phyloP scores from a whole-genome alignment of 2,329 filamentous ascomycete genomes.

The Verruconis gallopava region DNA sequence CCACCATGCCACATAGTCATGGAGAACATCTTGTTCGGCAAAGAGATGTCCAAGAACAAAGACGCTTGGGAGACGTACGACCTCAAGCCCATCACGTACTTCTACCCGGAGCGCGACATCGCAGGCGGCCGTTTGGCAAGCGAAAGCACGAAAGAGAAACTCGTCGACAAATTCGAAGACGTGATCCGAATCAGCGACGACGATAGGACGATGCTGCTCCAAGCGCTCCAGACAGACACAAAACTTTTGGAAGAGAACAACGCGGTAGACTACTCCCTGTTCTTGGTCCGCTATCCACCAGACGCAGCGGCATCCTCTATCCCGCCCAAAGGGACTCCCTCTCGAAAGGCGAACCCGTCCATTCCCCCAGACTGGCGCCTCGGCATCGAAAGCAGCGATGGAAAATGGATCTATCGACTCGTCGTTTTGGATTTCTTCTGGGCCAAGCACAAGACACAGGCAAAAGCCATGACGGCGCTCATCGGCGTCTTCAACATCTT shows the following conservation, averaged over 20 bases:
- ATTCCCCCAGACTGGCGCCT: constrained; percentile 40
- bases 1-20: constrained; percentile 65
- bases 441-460: constrained; percentile 57
- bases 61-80: constrained; percentile 58
- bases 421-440: constrained; percentile 66
- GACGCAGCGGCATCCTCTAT: constrained; percentile 20
- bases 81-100: constrained; percentile 61
- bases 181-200: constrained; percentile 45
- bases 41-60: constrained; percentile 30
- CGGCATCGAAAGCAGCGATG: constrained; percentile 48
- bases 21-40: constrained; percentile 60
- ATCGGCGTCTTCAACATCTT: constrained; percentile 52
- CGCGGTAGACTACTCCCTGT: constrained; percentile 64
- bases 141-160: constrained; percentile 49
- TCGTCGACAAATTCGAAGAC: constrained; percentile 56
- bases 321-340: constrained; percentile 19
- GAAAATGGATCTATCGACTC: constrained; percentile 53
- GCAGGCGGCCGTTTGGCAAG: constrained; percentile 50
- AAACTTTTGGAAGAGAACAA: constrained; percentile 48
- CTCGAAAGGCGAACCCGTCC: constrained; percentile 12
- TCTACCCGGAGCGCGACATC: constrained; percentile 62
- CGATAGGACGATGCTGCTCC: constrained; percentile 44
- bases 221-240: constrained; percentile 48
- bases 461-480: constrained; percentile 51
- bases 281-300: constrained; percentile 47